Conservation (phyloP, 768 basidiomycete genomes). For the Leccinum subgranulosum region DNA sequence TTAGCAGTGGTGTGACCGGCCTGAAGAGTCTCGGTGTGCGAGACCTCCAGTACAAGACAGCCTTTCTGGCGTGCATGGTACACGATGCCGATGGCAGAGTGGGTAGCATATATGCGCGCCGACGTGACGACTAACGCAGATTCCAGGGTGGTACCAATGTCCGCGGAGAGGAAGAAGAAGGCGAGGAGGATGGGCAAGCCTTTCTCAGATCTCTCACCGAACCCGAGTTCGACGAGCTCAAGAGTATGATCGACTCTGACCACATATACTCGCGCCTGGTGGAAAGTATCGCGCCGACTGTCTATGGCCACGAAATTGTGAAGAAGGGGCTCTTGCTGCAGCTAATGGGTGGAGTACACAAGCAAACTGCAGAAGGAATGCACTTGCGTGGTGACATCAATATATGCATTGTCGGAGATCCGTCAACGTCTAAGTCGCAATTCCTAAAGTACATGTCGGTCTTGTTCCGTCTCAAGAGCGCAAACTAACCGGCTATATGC, state of each 20-base stretch:
- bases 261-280: conserved; percentile 95
- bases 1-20: conserved; percentile 85
- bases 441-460: conserved; percentile 80
- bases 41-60: conserved; percentile 97
- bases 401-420: conserved; percentile 97
- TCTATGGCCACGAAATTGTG: conserved; percentile 98
- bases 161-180: conserved; percentile 82
- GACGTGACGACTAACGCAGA: background rate
- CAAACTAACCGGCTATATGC: background rate
- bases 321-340: conserved; percentile 96
- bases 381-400: conserved; percentile 98
- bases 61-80: conserved; percentile 97
- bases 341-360: conserved; percentile 98
- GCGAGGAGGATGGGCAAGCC: conserved; percentile 73
- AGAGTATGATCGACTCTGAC: conserved; percentile 89
- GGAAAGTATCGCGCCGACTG: conserved; percentile 93
- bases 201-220: conserved; percentile 89
- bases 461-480: background rate
- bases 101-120: conserved; percentile 30
- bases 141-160: conserved; percentile 79
- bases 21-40: conserved; percentile 92
- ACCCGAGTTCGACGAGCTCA: conserved; percentile 93
- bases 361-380: conserved; percentile 94
- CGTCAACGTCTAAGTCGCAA: conserved; percentile 96
- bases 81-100: conserved; percentile 88